phyloP scores from a whole-genome alignment of 495 filamentous ascomycete species.

The Penicillium ochrochloron region DNA sequence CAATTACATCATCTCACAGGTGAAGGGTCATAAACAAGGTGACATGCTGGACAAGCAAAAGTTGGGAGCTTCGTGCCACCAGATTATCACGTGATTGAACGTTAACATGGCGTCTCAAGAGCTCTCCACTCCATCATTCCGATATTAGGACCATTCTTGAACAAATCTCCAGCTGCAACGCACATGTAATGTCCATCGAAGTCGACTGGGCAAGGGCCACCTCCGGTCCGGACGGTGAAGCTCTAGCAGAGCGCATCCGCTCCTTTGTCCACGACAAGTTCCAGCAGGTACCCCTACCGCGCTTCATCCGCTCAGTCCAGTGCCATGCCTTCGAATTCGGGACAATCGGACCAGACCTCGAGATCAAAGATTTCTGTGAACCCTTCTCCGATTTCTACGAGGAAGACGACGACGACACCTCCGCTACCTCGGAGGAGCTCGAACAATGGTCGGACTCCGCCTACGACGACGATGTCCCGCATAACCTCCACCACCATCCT shows the following conservation, averaged over 20 bases:
- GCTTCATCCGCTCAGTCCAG: slow-evolving; percentile 94
- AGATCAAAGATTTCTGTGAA: slow-evolving; percentile 95
- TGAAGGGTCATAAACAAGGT: background rate
- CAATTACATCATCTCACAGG: background rate
- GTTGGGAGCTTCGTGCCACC: background rate
- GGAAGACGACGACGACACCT: slow-evolving; percentile 63
- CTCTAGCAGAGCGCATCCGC: slow-evolving; percentile 81
- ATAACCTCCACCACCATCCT: slow-evolving; percentile 31
- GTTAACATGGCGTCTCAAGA: background rate
- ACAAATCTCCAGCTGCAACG: slow-evolving; percentile 5
- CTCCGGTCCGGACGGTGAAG: slow-evolving; percentile 81
- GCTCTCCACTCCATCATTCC: background rate
- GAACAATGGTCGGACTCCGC: slow-evolving; percentile 39
- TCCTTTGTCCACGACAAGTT: slow-evolving; percentile 95
- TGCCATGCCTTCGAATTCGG: slow-evolving; percentile 96
- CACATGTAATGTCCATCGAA: slow-evolving; percentile 88
- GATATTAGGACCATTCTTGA: background rate
- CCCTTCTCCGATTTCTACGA: slow-evolving; percentile 97
- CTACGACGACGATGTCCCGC: slow-evolving; percentile 43
- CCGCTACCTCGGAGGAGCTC: slow-evolving; percentile 49
- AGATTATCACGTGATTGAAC: background rate
- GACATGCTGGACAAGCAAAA: background rate
- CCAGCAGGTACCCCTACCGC: slow-evolving; percentile 85
- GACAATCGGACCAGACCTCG: slow-evolving; percentile 76
- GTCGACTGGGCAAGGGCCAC: slow-evolving; percentile 94